Conservation (phyloP, 2,329 filamentous ascomycete genomes). For the Waltergamsia citrina region DNA sequence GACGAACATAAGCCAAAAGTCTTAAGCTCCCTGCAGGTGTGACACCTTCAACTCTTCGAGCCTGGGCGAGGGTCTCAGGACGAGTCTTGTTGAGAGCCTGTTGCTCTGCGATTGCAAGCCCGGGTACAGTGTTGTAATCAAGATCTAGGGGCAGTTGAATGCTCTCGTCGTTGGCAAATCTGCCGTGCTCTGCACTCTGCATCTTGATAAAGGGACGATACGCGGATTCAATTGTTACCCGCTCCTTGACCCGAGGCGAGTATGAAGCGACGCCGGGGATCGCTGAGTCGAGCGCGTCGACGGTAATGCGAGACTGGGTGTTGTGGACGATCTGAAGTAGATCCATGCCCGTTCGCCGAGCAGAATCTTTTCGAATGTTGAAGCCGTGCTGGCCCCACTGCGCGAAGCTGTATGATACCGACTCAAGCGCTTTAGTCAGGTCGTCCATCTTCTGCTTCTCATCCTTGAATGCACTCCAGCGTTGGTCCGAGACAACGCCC, state of each 20-base stretch:
- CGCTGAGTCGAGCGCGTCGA: slow-evolving; percentile 45
- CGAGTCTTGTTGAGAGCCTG: slow-evolving; percentile 57
- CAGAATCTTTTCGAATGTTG: slow-evolving; percentile 54
- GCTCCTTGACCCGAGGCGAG: slow-evolving; percentile 47
- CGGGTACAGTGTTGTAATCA: slow-evolving; percentile 64
- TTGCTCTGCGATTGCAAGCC: slow-evolving; percentile 73
- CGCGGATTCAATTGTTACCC: slow-evolving; percentile 71
- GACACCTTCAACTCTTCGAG: slow-evolving; percentile 74
- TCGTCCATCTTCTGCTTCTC: slow-evolving; percentile 58
- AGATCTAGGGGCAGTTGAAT: slow-evolving; percentile 63
- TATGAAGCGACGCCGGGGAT: slow-evolving; percentile 50
- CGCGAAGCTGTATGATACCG: slow-evolving; percentile 46
- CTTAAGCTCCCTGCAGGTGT: slow-evolving; percentile 51
- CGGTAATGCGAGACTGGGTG: slow-evolving; percentile 28
- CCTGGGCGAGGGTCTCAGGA: slow-evolving; percentile 84
- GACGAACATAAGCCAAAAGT: slow-evolving; percentile 53
- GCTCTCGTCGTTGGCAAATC: slow-evolving; percentile 68
- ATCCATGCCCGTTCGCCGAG: slow-evolving; percentile 65
- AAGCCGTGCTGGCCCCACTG: slow-evolving; percentile 67
- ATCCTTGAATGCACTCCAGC: slow-evolving; percentile 64
- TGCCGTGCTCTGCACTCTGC: slow-evolving; percentile 56
- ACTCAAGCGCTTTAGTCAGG: slow-evolving; percentile 51
- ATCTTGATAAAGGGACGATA: slow-evolving; percentile 81
- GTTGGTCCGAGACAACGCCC: slow-evolving; percentile 68
- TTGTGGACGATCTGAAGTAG: slow-evolving; percentile 63